Evolutionary conservation across 352 stramenopile genomes (phyloP).

Genomic region (Globisporangium takayamanum): DNA sequence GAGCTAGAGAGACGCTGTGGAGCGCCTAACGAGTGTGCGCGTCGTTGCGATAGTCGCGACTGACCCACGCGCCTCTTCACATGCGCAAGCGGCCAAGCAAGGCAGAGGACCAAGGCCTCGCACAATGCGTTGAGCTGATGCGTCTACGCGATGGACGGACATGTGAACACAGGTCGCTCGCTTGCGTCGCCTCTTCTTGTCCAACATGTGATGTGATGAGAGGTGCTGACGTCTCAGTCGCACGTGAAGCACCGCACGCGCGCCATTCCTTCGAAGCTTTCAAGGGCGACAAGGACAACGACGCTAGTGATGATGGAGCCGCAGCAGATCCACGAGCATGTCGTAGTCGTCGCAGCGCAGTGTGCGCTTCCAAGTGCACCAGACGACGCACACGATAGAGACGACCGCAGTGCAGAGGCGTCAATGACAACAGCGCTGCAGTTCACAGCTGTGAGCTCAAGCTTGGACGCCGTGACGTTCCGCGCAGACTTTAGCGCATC

Average conservation of each 20-base stretch:
- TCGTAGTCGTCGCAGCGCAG: constrained; percentile 26
- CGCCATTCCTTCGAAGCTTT: neutral
- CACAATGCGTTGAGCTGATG: no score
- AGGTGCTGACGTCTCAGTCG: no score
- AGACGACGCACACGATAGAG: neutral
- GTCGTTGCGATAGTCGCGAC: neutral
- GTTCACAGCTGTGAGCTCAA: constrained; percentile 38
- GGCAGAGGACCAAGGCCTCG: neutral
- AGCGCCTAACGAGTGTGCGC: neutral
- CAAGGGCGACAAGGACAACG: neutral
- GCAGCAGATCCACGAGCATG: constrained; percentile 21
- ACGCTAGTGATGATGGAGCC: constrained; percentile 3
- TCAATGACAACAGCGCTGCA: constrained; percentile 20
- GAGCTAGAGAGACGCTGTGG: neutral
- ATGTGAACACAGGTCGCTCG: no score
- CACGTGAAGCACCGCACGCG: neutral
- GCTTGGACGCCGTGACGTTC: constrained; percentile 29
- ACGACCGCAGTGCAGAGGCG: neutral
- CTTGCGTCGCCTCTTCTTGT: no score
- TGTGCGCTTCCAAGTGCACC: neutral
- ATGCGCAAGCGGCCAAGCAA: neutral
- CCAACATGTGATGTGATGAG: no score
- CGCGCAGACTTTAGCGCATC: constrained; percentile 42
- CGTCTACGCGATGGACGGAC: no score
- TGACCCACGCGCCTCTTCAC: neutral